Evolutionary conservation across 768 basidiomycete genomes (phyloP), one percentile per base, ranked within the genome.

Genomic region (Kwoniella sp.): DNA sequence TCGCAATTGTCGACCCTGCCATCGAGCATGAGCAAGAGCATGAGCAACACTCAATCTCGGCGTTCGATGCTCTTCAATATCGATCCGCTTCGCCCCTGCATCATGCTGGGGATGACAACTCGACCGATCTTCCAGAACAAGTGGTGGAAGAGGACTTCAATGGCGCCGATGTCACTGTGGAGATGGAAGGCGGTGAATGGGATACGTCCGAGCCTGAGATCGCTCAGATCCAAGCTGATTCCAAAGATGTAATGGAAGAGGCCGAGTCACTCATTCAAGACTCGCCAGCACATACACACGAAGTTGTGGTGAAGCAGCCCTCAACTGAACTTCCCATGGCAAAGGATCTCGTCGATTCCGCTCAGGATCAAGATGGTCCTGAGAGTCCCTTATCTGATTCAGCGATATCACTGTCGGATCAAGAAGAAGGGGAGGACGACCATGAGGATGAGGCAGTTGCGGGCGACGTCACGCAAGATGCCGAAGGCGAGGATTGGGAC

Each of bases 401-500:
- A 44, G 3, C 40, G 17, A 19, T 44, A 44, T 3, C 4, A 3
- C 8, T 44, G 40, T 19, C 17, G 10, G 10, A 9, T 4, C 8
- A 44, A 44, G 10, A 44, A 10, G 17, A 9, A 15, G 40, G 17
- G 17, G 40, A 19, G 40, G 10, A 44, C 8, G 33, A 33, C 6
- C 7, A 33, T 6, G 33, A 33, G 6, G 7, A 33, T 6, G 33
- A 33, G 13, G 40, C 40, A 19, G 10, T 19, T 44, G 40, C 17
- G 3, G 58, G 58, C 9, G 58, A 60, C 10, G 30, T 60, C 50
- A 53, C 58, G 36, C 58, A 60, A 17, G 58, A 60, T 40, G 50
- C 37, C 30, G 58, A 60, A 21, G 33, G 17, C 17, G n/a, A 36
- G 12, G 36, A 60, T 52, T 60, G 58, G 58, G 58, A 60, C 10